These are phyloP conservation scores for Stipa capillata DNA, from an alignment of 176 grass and related monocot species.

Conservation along the genomic window DNA sequence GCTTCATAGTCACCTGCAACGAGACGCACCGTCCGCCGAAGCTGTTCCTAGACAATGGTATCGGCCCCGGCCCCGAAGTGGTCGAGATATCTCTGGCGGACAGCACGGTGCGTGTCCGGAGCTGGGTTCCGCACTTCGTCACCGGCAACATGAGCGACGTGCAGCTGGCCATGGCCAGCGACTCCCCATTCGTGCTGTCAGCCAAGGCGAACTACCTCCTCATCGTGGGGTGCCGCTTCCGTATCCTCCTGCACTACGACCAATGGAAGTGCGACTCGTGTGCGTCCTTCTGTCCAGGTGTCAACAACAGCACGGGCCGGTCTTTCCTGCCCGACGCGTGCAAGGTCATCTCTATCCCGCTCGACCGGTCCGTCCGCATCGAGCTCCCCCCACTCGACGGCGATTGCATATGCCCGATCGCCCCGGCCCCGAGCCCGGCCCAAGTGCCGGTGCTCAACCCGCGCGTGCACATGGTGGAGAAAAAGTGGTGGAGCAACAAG, in stretches of 20 bases:
- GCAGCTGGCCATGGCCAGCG: neutral
- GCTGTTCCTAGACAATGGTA: neutral
- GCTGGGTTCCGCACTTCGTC: conserved; percentile 2
- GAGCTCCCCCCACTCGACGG: neutral
- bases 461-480: conserved; percentile 1
- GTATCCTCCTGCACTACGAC: neutral
- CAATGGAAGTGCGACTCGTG: neutral
- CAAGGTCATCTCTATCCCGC: neutral
- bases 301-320: neutral
- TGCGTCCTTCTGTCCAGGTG: neutral
- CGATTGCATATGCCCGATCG: neutral
- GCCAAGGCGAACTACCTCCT: neutral
- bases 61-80: neutral
- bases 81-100: neutral
- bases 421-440: neutral
- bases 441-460: neutral
- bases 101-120: neutral
- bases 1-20: conserved; percentile 2
- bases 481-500: neutral
- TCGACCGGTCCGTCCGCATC: neutral
- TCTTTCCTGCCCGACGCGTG: neutral
- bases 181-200: neutral
- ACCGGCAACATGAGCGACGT: neutral
- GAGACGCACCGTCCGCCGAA: neutral
- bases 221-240: conserved; percentile 2